Evolutionary conservation across 2,329 filamentous ascomycete species (phyloP), one percentile per base, ranked within the genome.

Genomic region (Tolypocladium cylindrosporum): DNA sequence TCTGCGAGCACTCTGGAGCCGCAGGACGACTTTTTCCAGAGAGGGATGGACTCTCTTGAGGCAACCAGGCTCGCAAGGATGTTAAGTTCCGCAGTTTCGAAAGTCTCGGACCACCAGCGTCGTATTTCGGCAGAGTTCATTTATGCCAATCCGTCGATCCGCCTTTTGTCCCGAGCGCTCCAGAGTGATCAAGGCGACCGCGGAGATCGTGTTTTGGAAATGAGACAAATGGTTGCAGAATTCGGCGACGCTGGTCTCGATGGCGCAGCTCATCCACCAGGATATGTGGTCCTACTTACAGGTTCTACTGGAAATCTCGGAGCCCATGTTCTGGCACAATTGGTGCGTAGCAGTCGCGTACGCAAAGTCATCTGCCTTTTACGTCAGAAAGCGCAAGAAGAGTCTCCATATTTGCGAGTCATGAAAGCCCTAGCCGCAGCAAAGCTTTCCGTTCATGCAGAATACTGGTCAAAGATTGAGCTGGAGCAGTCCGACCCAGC

Each of bases 21-120:
- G n/a, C n/a, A 21, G 14, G 43, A 69, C 21, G 67, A 69, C 56
- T 64, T 70, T 31, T 68, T 69, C 41, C 64, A 69, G 53, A 58
- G 61, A 13, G 68, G 68, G 1, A 65, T 69, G 65, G 66, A 69
- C 40, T 69, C 67, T 1, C 43, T 71, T n/a, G 65, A 69, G 36
- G 62, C 66, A n/a, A 61, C 64, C 21, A 61, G 57, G 7, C 43
- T 68, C 24, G 50, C 59, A 13, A 58, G 65, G 11, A n/a, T 60
- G 14, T 56, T 67, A n/a, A 59, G 37, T 39, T 13, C 13, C 37
- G 37, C 37, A 6, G 13, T 16, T 39, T 16, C 37, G 13, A 39
- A 39, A 16, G 13, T 39, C 37, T 16, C 37, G 13, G 13, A 16
- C 37, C 37, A 2, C 37, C 37, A 39, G 37, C 37, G 37, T 39